Base-by-base conservation (phyloP, 2,329 filamentous ascomycete genomes). In the Aspergillus brunneoviolaceus region DNA sequence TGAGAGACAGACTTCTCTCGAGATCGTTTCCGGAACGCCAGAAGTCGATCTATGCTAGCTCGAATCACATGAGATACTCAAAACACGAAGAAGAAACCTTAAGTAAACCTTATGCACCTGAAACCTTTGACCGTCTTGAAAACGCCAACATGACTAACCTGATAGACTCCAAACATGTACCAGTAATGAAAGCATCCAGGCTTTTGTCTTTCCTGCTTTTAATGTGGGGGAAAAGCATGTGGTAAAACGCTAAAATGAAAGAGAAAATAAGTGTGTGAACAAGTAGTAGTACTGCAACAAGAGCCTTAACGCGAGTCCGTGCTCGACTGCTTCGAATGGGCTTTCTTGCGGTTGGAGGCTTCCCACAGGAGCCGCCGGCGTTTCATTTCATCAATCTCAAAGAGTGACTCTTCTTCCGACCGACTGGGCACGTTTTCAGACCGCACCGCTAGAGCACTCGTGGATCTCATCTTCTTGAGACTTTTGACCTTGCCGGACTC, bases 401-500 rank as follows among this genome's bases (percentile, higher is more conserved):
- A 84, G 21, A 71, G 67, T 5, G 80, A 77, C 21, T 69, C 70
- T 48, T 74, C 72, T 49, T 73, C 72, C 16, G 71, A 71, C n/a
- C 70, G 69, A 63, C 71, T 73, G 6, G 61, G 62, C 39, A 70
- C 65, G 42, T 74, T 72, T 4, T 73, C 71, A 25, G 68, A 66
- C 25, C 71, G 70, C 57, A 82, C 79, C 25, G 80, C 78, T n/a
- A 84, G 77, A 47, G 85, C 80, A 60, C 78, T 78, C 51, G 80
- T 80, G 55, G 84, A 82, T 51, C 83, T 82, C 72, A 87, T 85
- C 65, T 76, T 77, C 50, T 68, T 67, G n/a, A 69, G 63, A 23
- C 61, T 64, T 58, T 67, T 72, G n/a, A 60, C 49, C 51, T 72
- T 72, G 21, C 63, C 66, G 23, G 61, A 58, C 42, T 70, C 64